Base-by-base conservation (phyloP, 805 yeast genomes). In the Jamesozyma rosinii region DNA sequence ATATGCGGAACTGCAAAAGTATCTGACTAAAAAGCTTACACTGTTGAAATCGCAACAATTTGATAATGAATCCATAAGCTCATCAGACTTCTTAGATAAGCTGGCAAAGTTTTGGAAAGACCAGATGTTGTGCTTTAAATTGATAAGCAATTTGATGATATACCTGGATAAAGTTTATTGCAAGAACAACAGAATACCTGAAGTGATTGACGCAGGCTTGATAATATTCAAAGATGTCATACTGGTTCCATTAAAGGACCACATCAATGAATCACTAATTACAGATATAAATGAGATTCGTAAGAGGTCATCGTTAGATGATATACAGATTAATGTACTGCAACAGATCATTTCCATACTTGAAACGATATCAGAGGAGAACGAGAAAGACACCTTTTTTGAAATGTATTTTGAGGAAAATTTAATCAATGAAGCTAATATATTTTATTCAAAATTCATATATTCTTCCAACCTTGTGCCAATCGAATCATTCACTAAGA, bases 151-250 rank as follows among this genome's bases (percentile, higher is more conserved):
- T 59, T 84, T 88, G 3, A 66, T 86, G 57, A 81, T 88, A 83
- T 88, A 88, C 55, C 62, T 89, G 57, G 95, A 88, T 57, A 72
- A 95, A 36, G 95, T 85, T 0, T 87, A 83, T 52, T 83, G 88
- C 22, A 79, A 77, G 50, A 89, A 82, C 49, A 68, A 70, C 43
- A 79, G 76, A 51, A 65, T 77, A 40, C 77, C 83, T 3, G 65
- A 79, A 44, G 70, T 82, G 2, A 81, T 80, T 55, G 95, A 88
- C 55, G 69, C 80, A 38, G 94, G 95, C 0, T 68, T 87, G 20
- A 72, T 72, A 27, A 59, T 79, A 8, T 88, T 86, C 58, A 74
- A 82, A 46, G 79, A 76, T 32, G 65, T 69, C 21, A 69, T 87
- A 5, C 63, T 88, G 30, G 72, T 74, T 46, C 64, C 67, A 38